Percentiles rank a stretch among this genome's conserved stretches.
phyloP scores from a whole-genome alignment of 345 rosid species.

The Triadica sebifera region DNA sequence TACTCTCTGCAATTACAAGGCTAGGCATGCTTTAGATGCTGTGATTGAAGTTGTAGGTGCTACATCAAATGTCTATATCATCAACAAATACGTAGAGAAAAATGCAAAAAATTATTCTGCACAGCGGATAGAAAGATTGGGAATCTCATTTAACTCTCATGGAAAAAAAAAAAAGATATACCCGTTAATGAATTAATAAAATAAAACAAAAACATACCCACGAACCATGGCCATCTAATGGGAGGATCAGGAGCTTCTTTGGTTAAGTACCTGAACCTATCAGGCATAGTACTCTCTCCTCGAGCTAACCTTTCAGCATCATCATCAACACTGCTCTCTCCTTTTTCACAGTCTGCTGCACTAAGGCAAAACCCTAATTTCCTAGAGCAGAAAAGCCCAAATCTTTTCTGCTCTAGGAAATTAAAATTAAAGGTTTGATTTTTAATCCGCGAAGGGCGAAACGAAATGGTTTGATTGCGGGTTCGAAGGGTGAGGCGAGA shows the following conservation, averaged over 20 bases:
- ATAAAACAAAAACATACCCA: constrained; percentile 58
- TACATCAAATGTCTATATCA: neutral
- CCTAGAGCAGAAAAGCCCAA: constrained; percentile 15
- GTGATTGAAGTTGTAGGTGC: neutral
- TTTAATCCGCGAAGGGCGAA: constrained; percentile 7
- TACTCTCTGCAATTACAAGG: neutral
- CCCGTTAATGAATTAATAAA: neutral
- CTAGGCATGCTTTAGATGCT: neutral
- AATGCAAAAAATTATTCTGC: neutral
- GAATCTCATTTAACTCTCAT: neutral
- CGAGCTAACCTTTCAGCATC: constrained; percentile 56
- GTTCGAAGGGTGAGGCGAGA: constrained; percentile 15
- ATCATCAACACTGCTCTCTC: constrained; percentile 33
- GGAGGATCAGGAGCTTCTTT: constrained; percentile 75
- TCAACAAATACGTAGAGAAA: neutral
- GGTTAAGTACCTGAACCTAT: constrained; percentile 76
- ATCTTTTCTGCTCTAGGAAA: constrained; percentile 13
- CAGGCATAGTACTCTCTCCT: constrained; percentile 83
- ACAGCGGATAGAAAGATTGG: neutral
- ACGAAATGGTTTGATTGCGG: constrained; percentile 4
- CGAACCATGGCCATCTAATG: constrained; percentile 75
- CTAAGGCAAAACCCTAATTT: constrained; percentile 33
- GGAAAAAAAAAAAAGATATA: neutral
- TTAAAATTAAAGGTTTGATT: constrained; percentile 6
- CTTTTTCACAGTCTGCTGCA: constrained; percentile 30